phyloP scores from a whole-genome alignment of 1,139 yeast genomes.

The Saccharomyces hybrid region DNA sequence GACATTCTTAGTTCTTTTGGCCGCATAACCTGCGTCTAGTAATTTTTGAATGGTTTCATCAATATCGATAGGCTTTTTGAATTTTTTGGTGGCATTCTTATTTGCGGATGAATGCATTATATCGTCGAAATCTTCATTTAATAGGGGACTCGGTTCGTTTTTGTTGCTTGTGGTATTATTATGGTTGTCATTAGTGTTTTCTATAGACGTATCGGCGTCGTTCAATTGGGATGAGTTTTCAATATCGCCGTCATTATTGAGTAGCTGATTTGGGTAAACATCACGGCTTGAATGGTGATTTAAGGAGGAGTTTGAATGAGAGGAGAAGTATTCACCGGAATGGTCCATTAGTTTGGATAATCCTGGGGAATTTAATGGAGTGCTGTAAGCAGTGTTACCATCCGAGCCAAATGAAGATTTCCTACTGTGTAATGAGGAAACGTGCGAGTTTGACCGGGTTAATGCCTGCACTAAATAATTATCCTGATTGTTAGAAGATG shows the following conservation, averaged over 20 bases:
- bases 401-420: constrained; percentile 25
- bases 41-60: constrained; percentile 86
- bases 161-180: background rate
- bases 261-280: background rate
- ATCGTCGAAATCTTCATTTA: background rate
- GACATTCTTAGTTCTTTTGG: constrained; percentile 81
- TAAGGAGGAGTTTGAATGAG: background rate
- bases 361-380: constrained; percentile 30
- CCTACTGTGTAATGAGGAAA: constrained; percentile 26
- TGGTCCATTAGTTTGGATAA: constrained; percentile 8
- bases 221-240: constrained; percentile 4
- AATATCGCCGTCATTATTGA: constrained; percentile 2
- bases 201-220: constrained; percentile 8
- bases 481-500: background rate
- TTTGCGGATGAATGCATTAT: constrained; percentile 1
- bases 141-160: background rate
- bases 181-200: background rate
- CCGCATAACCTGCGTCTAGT: constrained; percentile 91
- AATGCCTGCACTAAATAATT: background rate
- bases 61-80: constrained; percentile 48
- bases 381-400: constrained; percentile 25
- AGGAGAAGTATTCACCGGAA: constrained; percentile 2
- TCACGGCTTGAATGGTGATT: background rate
- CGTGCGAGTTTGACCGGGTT: constrained; percentile 17
- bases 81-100: constrained; percentile 14